phyloP scores from a whole-genome alignment of 805 yeast species.

The Priceomyces carsonii region DNA sequence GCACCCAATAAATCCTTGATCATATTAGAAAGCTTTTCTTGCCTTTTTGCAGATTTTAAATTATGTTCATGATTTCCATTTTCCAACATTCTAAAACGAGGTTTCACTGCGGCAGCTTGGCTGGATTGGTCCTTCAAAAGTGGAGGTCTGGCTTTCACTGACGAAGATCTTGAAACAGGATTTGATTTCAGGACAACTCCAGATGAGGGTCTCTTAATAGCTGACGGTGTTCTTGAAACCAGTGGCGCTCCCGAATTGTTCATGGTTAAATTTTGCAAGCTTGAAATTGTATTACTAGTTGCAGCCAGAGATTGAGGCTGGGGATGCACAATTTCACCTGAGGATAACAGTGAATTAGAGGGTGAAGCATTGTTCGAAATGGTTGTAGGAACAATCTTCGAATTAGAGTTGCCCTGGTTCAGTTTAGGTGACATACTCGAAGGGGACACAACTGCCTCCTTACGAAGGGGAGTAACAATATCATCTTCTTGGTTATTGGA shows the following conservation, averaged over 20 bases:
- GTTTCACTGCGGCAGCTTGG: slow-evolving; percentile 22
- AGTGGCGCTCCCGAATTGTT: slow-evolving; percentile 9
- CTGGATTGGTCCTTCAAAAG: slow-evolving; percentile 3
- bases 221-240: slow-evolving; percentile 19
- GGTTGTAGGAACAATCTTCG: not conserved
- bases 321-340: slow-evolving; percentile 8
- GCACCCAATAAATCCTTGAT: slow-evolving; percentile 76
- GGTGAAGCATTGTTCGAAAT: slow-evolving; percentile 6
- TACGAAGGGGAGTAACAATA: slow-evolving; percentile 12
- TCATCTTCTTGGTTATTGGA: slow-evolving; percentile 11
- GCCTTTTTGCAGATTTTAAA: slow-evolving; percentile 72
- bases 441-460: slow-evolving; percentile 4
- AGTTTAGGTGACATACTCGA: slow-evolving; percentile 7
- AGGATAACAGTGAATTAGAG: slow-evolving; percentile 7
- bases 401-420: slow-evolving; percentile 4
- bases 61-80: slow-evolving; percentile 83
- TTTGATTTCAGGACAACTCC: slow-evolving; percentile 6
- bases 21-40: slow-evolving; percentile 75
- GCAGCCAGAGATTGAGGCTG: slow-evolving; percentile 7
- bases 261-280: slow-evolving; percentile 17
- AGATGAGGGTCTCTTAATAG: slow-evolving; percentile 4
- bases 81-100: slow-evolving; percentile 57
- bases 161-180: slow-evolving; percentile 12
- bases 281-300: slow-evolving; percentile 1
- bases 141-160: slow-evolving; percentile 6